Evolutionary conservation across 208 protist genomes (phyloP), one percentile per base, ranked within the genome.

Genomic region (Wallacemonas rigidus): DNA sequence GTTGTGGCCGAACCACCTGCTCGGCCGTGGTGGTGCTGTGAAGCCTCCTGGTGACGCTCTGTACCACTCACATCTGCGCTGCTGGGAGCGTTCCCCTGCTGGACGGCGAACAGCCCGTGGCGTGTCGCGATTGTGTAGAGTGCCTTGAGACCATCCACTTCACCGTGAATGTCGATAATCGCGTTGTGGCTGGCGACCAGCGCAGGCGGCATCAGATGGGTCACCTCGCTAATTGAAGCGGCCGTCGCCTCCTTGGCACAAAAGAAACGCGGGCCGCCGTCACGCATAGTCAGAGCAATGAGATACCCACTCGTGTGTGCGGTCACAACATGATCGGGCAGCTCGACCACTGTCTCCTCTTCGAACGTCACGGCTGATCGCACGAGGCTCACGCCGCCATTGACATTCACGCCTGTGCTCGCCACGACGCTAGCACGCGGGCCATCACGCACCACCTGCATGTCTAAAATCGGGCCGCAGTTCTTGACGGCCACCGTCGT

Each of bases 381-480:
- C 36, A 94, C 65, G 38, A 94, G 75, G 63, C 82, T 90, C 50
- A 96, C 62, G 17, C 88, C 86, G 40, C 92, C 92, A 45, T 71
- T 68, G 41, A 71, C 61, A 11, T 82, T 85, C 2, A 93, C 76
- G 50, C 92, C 92, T 2, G 84, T 91, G 62, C 80, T 86, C 14
- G 89, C 89, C 41, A 96, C 77, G 8, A 94, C 80, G 67, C 79
- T 93, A 57, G 62, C 53, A 2, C 74, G 71, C 11, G 82, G 71
- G 6, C 77, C 83, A 69, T 85, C 86, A 1, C 70, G 64, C 11
- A 82, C 70, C 36, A 86, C 80, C 7, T 81, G 77, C 70, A 96
- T 87, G 64, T 89, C 87, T 14, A 94, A 69, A 2, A 94, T 85
- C 1, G 89, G 89, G 26, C 91, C 91, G 71, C 82, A 88, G 76